Evolutionary conservation across 441 rosid species (phyloP), one percentile per base, ranked within the genome.

Genomic region (Corymbia citriodora): DNA sequence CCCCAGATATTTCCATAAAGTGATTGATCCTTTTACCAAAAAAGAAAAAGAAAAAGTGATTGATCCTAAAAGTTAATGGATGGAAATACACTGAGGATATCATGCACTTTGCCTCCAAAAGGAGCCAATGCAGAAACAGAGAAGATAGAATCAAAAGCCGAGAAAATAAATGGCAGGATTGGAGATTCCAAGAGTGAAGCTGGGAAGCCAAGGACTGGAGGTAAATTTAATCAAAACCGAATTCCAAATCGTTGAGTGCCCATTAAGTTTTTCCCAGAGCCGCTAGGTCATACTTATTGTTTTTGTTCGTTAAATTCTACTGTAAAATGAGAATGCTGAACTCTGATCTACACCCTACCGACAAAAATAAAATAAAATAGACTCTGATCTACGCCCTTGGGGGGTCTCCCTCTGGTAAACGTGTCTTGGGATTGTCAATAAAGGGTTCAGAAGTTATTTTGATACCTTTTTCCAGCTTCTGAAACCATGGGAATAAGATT

Each of bases 181-280:
- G 91, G 87, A 87, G 63, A 85, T 91, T 23, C 93, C 94, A 19
- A 91, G 87, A 86, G 95, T 94, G 89, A 94, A 93, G 91, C 92
- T 94, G 65, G 96, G 97, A 17, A 92, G 18, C 90, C 96, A 93
- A 88, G 97, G 97, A 74, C 92, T 95, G 53, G 96, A 94, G 94
- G 95, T 95, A 90, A 90, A 52, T 52, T 52, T 52, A 52, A 52
- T 52, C 54, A 18, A 52, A 12, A 61, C n/a, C 31, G 15, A 27
- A 61, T 11, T 12, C 31, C 68, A 61, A 61, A 61, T 27, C 68
- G 27, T 61, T 61, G 68, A 61, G 29, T 27, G 68, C 68, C 68
- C 68, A 12, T 27, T 6, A 11, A 61, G 31, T 61, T 27, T 61
- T 61, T 61, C 31, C 14, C 16, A 40, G 29, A 21, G 6, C 83